These are phyloP conservation scores for Lactarius akahatsu DNA, from an alignment of 768 basidiomycete genomes.

Conservation along the genomic window DNA sequence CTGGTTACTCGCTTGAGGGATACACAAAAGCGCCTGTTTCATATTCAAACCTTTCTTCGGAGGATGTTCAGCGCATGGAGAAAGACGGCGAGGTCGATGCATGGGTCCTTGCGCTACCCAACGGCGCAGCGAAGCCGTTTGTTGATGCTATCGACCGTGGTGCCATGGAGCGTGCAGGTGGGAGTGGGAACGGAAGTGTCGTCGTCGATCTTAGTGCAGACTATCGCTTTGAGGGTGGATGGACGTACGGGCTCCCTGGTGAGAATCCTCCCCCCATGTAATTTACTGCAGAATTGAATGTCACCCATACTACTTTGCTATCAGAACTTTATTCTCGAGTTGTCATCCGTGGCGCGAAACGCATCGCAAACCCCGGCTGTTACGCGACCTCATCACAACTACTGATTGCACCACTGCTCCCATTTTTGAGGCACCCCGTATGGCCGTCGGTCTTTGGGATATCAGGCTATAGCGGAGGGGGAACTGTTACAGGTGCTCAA, in stretches of 20 bases:
- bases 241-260: slow-evolving; percentile 99
- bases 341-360: slow-evolving; percentile 63
- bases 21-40: slow-evolving; percentile 74
- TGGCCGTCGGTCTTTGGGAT: slow-evolving; percentile 88
- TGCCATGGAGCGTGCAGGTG: slow-evolving; percentile 48
- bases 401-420: slow-evolving; percentile 84
- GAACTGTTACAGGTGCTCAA: slow-evolving; percentile 69
- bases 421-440: slow-evolving; percentile 56
- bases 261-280: slow-evolving; percentile 53
- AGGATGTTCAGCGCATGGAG: slow-evolving; percentile 88
- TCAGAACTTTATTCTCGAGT: slow-evolving; percentile 86
- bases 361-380: slow-evolving; percentile 97
- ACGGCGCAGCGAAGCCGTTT: slow-evolving; percentile 94
- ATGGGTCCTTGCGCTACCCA: slow-evolving; percentile 99
- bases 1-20: slow-evolving; percentile 71
- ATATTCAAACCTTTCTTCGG: slow-evolving; percentile 77
- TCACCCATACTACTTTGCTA: slow-evolving; percentile 36
- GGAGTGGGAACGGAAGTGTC: slow-evolving; percentile 57
- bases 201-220: slow-evolving; percentile 93
- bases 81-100: slow-evolving; percentile 89
- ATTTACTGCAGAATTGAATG: slow-evolving; percentile 36
- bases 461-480: slow-evolving; percentile 94
- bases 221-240: slow-evolving; percentile 89
- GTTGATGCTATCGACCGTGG: slow-evolving; percentile 91
- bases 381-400: slow-evolving; percentile 94